phyloP scores from a whole-genome alignment of 441 rosid species.

The Pelargonium cotyledonis region DNA sequence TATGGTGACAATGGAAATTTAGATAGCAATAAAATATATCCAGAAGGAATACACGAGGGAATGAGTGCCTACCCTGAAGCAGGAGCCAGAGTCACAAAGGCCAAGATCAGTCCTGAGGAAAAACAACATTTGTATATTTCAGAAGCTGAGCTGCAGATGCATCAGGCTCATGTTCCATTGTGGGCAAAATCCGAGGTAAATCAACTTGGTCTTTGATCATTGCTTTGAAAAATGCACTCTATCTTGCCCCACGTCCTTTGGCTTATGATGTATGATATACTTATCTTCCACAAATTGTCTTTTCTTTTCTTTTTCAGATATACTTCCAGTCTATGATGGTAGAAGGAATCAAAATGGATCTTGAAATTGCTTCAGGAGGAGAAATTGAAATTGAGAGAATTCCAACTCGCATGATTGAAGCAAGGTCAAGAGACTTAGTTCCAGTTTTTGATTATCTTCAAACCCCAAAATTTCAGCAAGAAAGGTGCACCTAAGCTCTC shows the following conservation, averaged over 20 bases:
- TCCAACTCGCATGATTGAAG: constrained; percentile 53
- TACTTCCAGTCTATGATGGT: constrained; percentile 46
- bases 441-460: constrained; percentile 55
- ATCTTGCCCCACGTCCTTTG: constrained; percentile 19
- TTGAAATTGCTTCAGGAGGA: constrained; percentile 38
- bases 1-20: constrained; percentile 67
- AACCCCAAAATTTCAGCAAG: constrained; percentile 35
- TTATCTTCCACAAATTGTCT: not conserved
- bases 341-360: constrained; percentile 29
- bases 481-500: constrained; percentile 35
- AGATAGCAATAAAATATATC: constrained; percentile 60
- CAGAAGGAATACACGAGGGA: constrained; percentile 48
- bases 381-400: constrained; percentile 68
- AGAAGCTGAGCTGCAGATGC: constrained; percentile 71
- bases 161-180: constrained; percentile 39
- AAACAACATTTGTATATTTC: constrained; percentile 60
- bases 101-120: constrained; percentile 36
- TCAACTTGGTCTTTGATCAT: too few species aligned
- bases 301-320: constrained; percentile 36
- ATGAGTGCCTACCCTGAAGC: constrained; percentile 30
- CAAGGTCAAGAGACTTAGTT: constrained; percentile 57
- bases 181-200: constrained; percentile 65
- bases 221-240: too few species aligned
- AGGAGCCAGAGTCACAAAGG: constrained; percentile 24
- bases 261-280: not conserved